These are phyloP conservation scores for Exophiala phaeomuriformis DNA, from an alignment of 2,329 filamentous ascomycete species.

Conservation along the genomic window DNA sequence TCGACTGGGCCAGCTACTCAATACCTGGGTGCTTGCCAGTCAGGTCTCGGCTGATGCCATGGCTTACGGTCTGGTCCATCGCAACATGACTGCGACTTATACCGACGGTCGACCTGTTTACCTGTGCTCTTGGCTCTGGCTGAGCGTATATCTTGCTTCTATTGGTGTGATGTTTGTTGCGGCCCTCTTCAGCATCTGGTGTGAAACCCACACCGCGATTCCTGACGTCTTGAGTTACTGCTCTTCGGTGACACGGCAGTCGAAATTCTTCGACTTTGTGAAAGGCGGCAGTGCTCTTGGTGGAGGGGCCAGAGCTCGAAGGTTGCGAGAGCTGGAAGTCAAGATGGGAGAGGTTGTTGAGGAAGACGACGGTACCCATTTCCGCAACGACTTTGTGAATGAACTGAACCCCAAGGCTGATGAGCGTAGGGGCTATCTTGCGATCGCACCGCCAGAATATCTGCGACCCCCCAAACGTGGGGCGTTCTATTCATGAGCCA, in stretches of 20 bases:
- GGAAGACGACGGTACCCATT: not conserved
- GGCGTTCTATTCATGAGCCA: constrained; percentile 2
- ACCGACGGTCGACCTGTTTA: constrained; percentile 9
- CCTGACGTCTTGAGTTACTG: constrained; percentile 21
- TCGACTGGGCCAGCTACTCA: constrained; percentile 21
- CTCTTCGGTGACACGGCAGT: constrained; percentile 18
- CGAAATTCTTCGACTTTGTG: constrained; percentile 9
- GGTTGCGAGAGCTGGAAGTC: constrained; percentile 6
- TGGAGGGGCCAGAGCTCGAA: constrained; percentile 5
- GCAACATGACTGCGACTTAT: constrained; percentile 5
- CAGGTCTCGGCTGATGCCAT: constrained; percentile 16
- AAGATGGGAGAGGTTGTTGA: constrained; percentile 13
- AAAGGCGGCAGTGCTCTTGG: constrained; percentile 10
- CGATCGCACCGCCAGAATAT: constrained; percentile 12
- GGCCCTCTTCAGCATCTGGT: constrained; percentile 17
- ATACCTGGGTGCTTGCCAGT: constrained; percentile 17
- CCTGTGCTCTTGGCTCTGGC: constrained; percentile 11
- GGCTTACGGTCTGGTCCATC: constrained; percentile 2
- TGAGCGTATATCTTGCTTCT: constrained; percentile 12
- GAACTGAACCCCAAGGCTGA: not conserved
- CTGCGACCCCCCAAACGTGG: constrained; percentile 8
- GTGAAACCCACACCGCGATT: constrained; percentile 11
- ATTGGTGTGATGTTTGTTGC: constrained; percentile 18
- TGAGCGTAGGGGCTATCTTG: not conserved
- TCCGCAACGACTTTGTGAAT: constrained; percentile 12